Conservation (phyloP, 116 monocot species). For the Cymodocea nodosa region DNA sequence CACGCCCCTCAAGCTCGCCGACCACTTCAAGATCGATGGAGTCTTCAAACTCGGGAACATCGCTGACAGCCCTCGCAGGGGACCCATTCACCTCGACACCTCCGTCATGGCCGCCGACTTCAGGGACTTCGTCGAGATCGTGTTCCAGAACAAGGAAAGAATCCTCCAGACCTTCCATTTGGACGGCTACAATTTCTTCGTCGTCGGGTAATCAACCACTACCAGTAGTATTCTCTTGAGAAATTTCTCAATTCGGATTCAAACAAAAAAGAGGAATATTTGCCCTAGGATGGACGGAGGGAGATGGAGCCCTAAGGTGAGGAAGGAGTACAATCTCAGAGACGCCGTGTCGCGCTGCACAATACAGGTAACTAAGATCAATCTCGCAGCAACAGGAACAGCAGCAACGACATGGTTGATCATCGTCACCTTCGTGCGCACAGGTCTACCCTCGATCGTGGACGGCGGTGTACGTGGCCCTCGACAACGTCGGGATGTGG, state of each 20-base stretch:
- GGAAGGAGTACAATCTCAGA: slow-evolving; percentile 24
- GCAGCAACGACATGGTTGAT: too few species aligned
- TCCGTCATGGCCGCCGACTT: slow-evolving; percentile 25
- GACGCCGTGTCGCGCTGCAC: slow-evolving; percentile 28
- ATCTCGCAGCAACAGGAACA: too few species aligned
- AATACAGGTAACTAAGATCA: slow-evolving; percentile 14
- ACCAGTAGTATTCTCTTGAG: background rate
- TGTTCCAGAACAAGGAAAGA: slow-evolving; percentile 25
- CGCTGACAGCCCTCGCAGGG: slow-evolving; percentile 9
- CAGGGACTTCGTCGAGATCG: slow-evolving; percentile 25
- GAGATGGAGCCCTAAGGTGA: slow-evolving; percentile 20
- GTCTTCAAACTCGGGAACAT: slow-evolving; percentile 10
- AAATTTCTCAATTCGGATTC: too few species aligned
- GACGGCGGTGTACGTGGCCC: slow-evolving; percentile 58
- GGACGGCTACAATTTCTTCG: slow-evolving; percentile 29
- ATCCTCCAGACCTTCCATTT: slow-evolving; percentile 25
- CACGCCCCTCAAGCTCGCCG: slow-evolving; percentile 45
- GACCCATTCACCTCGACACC: slow-evolving; percentile 12
- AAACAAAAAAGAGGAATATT: background rate
- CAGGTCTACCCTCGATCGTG: slow-evolving; percentile 72
- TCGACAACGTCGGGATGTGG: slow-evolving; percentile 95
- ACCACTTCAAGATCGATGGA: slow-evolving; percentile 23
- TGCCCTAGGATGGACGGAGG: slow-evolving; percentile 33
- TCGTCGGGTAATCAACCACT: slow-evolving; percentile 17
- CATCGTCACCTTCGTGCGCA: background rate